Evolutionary conservation across 805 yeast species (phyloP).

Genomic region (Kregervanrija fluxuum): DNA sequence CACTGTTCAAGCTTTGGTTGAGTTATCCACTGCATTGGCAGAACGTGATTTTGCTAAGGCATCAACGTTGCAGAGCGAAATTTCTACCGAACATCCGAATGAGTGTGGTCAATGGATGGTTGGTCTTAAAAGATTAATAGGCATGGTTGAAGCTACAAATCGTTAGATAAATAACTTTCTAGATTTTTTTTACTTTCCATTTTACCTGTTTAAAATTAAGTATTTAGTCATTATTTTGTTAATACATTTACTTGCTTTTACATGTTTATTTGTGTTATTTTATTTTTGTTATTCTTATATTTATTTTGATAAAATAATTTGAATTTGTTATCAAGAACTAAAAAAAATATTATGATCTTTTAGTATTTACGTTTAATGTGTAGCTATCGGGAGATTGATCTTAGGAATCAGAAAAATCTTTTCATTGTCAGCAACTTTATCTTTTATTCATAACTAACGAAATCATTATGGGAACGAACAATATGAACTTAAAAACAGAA

Average conservation of each 20-base stretch:
- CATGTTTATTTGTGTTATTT: neutral
- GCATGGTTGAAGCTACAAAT: slow-evolving; percentile 48
- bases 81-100: slow-evolving; percentile 55
- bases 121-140: slow-evolving; percentile 83
- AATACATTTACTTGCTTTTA: neutral
- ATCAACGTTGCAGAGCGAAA: slow-evolving; percentile 41
- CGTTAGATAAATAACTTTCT: neutral
- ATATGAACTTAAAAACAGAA: too few relatives aligned
- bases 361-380: too few relatives aligned
- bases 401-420: too few relatives aligned
- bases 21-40: slow-evolving; percentile 43
- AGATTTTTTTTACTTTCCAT: neutral
- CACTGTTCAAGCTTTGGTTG: slow-evolving; percentile 46
- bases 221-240: neutral
- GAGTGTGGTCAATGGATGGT: slow-evolving; percentile 90
- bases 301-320: too few relatives aligned
- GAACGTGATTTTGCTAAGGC: slow-evolving; percentile 56
- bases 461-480: too few relatives aligned
- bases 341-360: too few relatives aligned
- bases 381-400: too few relatives aligned
- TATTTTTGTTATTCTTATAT: too few relatives aligned
- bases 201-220: slow-evolving; percentile 1
- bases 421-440: too few relatives aligned
- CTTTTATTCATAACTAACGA: too few relatives aligned
- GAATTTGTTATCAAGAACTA: too few relatives aligned